Base-by-base conservation (phyloP, 768 basidiomycete genomes). In the Lepiota venenata region DNA sequence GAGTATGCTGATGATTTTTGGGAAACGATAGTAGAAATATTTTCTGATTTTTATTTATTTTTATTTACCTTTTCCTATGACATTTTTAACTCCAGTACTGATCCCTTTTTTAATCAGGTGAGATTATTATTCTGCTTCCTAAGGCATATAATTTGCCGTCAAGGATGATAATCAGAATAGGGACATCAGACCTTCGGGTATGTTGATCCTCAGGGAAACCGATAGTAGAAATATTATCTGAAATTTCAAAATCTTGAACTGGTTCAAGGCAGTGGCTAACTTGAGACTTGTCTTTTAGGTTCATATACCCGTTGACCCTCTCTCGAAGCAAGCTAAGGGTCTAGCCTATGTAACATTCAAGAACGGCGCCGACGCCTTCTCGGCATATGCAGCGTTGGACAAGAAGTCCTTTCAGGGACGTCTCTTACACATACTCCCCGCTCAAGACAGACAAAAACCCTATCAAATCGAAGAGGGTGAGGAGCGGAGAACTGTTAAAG, bases 391-490 rank as follows among this genome's bases (percentile, higher is more conserved):
- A 52, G 76, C 76, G 0, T 77, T 98, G 32, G 95, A 98, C 65
- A 84, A 84, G 53, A 85, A 78, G 36, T 84, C 91, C 0, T 94
- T 97, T 68, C 93, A 95, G 70, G 97, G 97, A 2, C 84, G 97
- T 25, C 68, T 98, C 0, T 67, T 99, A 1, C 97, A 98, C 64
- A 85, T 98, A 50, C 75, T 99, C 0, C 89, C 90, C 0, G 93
- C 92, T 0, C 82, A 91, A 1, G 84, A 91, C 61, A 74, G 84
- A 50, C 81, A 76, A 61, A 68, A 78, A 25, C 77, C 77, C 46
- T 60, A 68, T 5, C 70, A 76, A 41, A 66, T 73, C 2, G 74
- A 69, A 37, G 78, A 81, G 32, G 71, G 61, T 0, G 73, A 77
- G 15, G 72, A 69, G 2, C 70, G 67, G 44, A 81, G 74, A 58